A percentile compares a stretch with the other conserved stretches of the same genome.
phyloP scores from a whole-genome alignment of 352 stramenopile genomes.

The Elongisporangium senticosum region DNA sequence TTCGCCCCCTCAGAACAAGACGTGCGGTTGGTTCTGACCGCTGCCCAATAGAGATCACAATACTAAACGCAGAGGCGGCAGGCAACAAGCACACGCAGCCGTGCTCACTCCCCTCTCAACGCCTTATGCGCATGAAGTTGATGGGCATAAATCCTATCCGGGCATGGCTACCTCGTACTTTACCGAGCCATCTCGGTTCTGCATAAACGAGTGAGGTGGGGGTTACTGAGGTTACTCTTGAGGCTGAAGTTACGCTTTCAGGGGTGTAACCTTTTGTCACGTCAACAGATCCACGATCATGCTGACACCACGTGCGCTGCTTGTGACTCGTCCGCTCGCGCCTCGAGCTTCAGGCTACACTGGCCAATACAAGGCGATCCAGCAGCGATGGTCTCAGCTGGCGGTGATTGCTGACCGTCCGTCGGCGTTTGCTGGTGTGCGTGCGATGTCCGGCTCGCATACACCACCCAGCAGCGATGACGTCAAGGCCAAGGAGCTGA shows the following conservation, averaged over 20 bases:
- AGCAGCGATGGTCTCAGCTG: not conserved
- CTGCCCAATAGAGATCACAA: too few species aligned
- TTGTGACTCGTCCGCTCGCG: not conserved
- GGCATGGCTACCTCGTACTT: not conserved
- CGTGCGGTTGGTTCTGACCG: too few species aligned
- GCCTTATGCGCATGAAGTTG: too few species aligned
- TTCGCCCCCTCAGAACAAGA: too few species aligned
- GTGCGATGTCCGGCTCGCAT: not conserved
- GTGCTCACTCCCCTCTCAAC: too few species aligned
- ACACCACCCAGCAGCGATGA: not conserved
- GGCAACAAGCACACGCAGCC: too few species aligned
- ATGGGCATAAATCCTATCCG: too few species aligned
- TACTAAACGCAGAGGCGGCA: too few species aligned
- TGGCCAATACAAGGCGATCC: not conserved
- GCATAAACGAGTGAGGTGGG: too few species aligned
- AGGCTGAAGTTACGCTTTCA: not conserved
- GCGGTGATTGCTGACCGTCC: not conserved
- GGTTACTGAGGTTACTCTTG: not conserved
- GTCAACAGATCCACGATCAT: not conserved
- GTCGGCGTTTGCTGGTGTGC: not conserved
- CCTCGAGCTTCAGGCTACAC: not conserved
- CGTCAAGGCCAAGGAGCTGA: conserved; percentile 32
- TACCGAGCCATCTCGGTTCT: not conserved
- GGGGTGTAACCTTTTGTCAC: not conserved
- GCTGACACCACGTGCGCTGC: not conserved